Base-by-base conservation (phyloP, 169 alveolate genomes). In the Plasmodium ovale region DNA sequence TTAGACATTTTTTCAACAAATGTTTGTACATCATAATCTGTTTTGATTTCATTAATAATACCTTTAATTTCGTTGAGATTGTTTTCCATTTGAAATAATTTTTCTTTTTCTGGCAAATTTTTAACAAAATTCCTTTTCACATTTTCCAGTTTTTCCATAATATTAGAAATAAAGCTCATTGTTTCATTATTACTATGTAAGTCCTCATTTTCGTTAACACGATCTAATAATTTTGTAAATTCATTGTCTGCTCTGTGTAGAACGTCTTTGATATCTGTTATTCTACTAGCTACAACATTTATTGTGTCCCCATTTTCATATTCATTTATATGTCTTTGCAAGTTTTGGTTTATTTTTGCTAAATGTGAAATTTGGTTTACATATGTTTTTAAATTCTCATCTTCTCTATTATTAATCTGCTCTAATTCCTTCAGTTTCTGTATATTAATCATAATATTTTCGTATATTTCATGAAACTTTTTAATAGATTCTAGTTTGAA, bases 401-500 rank as follows among this genome's bases (percentile, higher is more conserved):
- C 56, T 65, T 65, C 59, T 6, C 19, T 19, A 14, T 5, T 9
- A 65, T 65, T 65, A 35, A 33, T 21, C 35, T 65, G 23, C 16
- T 65, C 27, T 37, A 65, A 25, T 25, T 27, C 4, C 12, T 65
- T 4, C 39, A 65, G 19, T 37, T 27, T 27, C 6, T 37, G 21
- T 65, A 65, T 65, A n/a, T 19, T 65, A 7, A n/a, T 7, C 7
- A 31, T 35, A 65, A 65, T 65, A 0, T 65, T 16, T 31, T 37
- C 12, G 5, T 25, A 6, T 25, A 65, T 14, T 65, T 16, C 14
- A 37, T 14, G 1, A 25, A 65, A 65, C 14, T 7, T 31, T 5
- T 65, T 65, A 16, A 65, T 37, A 3, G 73, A 65, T 37, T 1
- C 56, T 7, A 65, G 29, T 4, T 51, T 65, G 35, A 65, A 65